Evolutionary conservation across 805 yeast genomes (phyloP).

Genomic region (Candida golubevii): DNA sequence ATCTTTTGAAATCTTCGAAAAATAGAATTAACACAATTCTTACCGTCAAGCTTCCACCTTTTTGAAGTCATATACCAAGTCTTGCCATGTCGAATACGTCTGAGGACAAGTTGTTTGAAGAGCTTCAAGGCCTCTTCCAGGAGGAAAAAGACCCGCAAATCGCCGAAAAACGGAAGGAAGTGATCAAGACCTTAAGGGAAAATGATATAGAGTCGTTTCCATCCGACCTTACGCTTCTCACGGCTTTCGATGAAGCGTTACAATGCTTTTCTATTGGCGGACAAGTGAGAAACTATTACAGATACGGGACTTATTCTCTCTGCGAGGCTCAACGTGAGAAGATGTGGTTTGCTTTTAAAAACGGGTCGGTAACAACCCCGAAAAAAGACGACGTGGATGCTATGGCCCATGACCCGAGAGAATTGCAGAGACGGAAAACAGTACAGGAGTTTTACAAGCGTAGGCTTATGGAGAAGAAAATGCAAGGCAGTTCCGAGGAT

Average conservation of each 20-base stretch:
- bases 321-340: constrained; percentile 70
- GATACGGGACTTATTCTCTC: constrained; percentile 72
- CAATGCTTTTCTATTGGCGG: constrained; percentile 91
- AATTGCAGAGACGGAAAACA: constrained; percentile 44
- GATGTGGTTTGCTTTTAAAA: constrained; percentile 72
- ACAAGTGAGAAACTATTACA: constrained; percentile 75
- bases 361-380: constrained; percentile 32
- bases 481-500: constrained; percentile 76
- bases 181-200: constrained; percentile 12
- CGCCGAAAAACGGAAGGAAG: constrained; percentile 13
- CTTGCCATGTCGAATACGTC: no score
- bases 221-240: constrained; percentile 41
- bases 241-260: constrained; percentile 82
- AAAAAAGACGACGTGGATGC: constrained; percentile 33
- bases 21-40: no score
- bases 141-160: constrained; percentile 13
- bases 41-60: no score
- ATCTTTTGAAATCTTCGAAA: no score
- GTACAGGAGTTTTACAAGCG: constrained; percentile 70
- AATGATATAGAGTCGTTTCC: constrained; percentile 25
- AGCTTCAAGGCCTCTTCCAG: constrained; percentile 9
- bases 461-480: constrained; percentile 55
- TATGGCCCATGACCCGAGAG: constrained; percentile 35
- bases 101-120: constrained; percentile 11
- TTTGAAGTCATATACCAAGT: no score